Evolutionary conservation across 108 stramenopile species (phyloP), one percentile per base, ranked within the genome.

Genomic region (Pelagomonas calceolata): DNA sequence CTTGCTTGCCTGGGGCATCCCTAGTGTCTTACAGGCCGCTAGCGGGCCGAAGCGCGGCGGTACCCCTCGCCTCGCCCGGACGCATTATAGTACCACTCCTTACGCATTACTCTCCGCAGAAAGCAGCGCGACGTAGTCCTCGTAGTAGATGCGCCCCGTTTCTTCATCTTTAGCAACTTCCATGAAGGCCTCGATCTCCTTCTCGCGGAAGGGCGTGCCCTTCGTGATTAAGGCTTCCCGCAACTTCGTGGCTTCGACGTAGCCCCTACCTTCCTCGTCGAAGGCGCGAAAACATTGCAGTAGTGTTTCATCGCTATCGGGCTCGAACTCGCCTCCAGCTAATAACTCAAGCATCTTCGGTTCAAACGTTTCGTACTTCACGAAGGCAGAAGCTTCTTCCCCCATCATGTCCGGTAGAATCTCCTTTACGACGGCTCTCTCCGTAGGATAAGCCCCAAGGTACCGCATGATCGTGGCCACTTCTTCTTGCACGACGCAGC

Each of bases 391-490:
- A 0, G 79, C 76, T 30, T 84, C 80, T 30, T 83, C 82, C n/a
- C 79, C 80, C 73, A 77, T 79, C 79, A 83, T 83, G 31, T 80
- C 80, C 30, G 80, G 80, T 18, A 79, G 60, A 32, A 83, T 78
- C 21, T 81, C 80, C 65, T 78, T 75, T 1, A 79, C 71, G 70
- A 83, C 66, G 37, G 78, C 78, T 26, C 60, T 32, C 51, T 83
- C 82, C 12, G 82, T 77, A 4, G 82, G 82, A 37, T 78, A 83
- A 16, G 74, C 78, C 9, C 81, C 80, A 26, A 83, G 81, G 71
- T 78, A 77, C 15, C 82, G 65, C 82, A 83, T 83, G 34, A 83
- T 79, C 32, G 80, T 81, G 0, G 70, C 39, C 32, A 83, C 80
- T 60, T 83, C 82, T n/a, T 83, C 82, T 34, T 81, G 75, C 26